phyloP scores from a whole-genome alignment of 2,329 filamentous ascomycete species.

The Hawksworthiomyces lignivorus region DNA sequence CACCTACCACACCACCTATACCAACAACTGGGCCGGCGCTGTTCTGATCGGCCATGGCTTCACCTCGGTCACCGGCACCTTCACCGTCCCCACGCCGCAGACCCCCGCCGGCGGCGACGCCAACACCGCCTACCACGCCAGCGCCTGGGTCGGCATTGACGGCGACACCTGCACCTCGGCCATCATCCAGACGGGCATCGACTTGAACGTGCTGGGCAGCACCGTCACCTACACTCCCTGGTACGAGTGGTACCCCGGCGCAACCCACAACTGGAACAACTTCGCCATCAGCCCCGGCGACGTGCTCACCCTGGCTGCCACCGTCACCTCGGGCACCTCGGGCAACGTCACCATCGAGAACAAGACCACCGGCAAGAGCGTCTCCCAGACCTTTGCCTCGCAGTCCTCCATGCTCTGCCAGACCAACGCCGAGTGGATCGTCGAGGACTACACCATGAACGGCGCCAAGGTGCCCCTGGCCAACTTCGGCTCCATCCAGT shows the following conservation, averaged over 20 bases:
- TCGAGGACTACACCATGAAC: constrained; percentile 22
- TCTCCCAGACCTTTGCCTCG: constrained; percentile 33
- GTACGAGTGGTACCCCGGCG: constrained; percentile 26
- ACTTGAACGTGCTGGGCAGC: constrained; percentile 13
- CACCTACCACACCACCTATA: constrained; percentile 25
- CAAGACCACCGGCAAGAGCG: constrained; percentile 35
- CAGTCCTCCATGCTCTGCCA: constrained; percentile 26
- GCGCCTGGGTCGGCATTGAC: constrained; percentile 26
- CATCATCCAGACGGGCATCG: constrained; percentile 24
- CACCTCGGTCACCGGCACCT: constrained; percentile 17
- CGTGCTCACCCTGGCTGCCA: constrained; percentile 21
- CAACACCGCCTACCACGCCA: constrained; percentile 19
- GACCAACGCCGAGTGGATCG: constrained; percentile 24
- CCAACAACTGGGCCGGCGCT: constrained; percentile 32
- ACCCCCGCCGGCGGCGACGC: constrained; percentile 12
- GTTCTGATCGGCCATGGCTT: constrained; percentile 11
- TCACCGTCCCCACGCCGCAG: constrained; percentile 20
- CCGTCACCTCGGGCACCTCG: constrained; percentile 27
- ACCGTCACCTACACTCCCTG: constrained; percentile 17
- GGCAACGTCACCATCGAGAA: constrained; percentile 18
- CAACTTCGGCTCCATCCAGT: constrained; percentile 27
- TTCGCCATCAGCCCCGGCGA: constrained; percentile 22
- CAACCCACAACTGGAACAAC: constrained; percentile 20
- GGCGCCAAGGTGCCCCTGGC: constrained; percentile 20
- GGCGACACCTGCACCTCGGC: constrained; percentile 21